Base-by-base conservation (phyloP, 306 rosid species). In the Casuarina equisetifolia region DNA sequence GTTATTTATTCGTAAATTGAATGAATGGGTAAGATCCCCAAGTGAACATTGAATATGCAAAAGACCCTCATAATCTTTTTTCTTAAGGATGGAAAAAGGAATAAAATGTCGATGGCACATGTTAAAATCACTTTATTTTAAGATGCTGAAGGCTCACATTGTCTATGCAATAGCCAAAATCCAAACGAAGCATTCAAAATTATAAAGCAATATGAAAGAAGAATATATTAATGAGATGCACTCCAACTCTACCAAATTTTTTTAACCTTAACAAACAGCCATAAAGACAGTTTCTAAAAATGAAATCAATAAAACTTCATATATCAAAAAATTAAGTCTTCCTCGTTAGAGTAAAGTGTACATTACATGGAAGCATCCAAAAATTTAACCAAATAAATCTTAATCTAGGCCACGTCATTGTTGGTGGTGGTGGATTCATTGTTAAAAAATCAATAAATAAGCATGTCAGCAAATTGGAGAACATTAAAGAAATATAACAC, bases 321-420 rank as follows among this genome's bases (percentile, higher is more conserved):
- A 42, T 50, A 75, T 40, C 25, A 52, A 38, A 76, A 68, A 71
- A 74, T 73, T 7, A 69, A 70, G 64, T 43, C 72, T 70, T 79
- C 76, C 75, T 52, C 49, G 15, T 66, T 40, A 62, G 32, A 25
- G 32, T 25, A 25, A 25, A 53, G 74, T 82, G 75, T 74, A 80
- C 78, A 61, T 15, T 13, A 9, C 50, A 82, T 8, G 58, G 57
- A 9, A 72, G 63, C 70, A 66, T 71, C 64, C 61, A 69, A 80
- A 70, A 61, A 39, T 76, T 75, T 66, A 50, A n/a, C 75, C 76
- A 13, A 83, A 9, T 74, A 35, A 45, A 35, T 48, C 75, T 73
- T 35, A 19, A 54, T 74, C 69, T 86, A 91, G 50, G 97, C 94
- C 80, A 91, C 97, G 72, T 89, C 90, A 46, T 94, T 91, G 88